Conservation (phyloP, 352 stramenopile genomes). For the Pythium monospermum region DNA sequence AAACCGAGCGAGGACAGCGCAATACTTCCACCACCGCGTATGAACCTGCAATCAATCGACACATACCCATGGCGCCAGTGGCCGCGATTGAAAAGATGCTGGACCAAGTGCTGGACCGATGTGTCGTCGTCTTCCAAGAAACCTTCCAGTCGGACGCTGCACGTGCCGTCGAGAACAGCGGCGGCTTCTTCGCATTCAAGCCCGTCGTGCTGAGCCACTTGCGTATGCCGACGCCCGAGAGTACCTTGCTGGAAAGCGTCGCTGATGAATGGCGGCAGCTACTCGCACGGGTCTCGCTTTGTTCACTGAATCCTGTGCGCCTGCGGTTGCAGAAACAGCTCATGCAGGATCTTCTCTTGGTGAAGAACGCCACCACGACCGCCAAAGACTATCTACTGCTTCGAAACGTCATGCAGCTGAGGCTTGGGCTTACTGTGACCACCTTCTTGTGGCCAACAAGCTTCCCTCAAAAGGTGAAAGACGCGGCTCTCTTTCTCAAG, state of each 20-base stretch:
- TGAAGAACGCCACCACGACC: slow-evolving; percentile 2
- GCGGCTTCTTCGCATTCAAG: slow-evolving; percentile 58
- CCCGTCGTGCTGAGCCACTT: slow-evolving; percentile 3
- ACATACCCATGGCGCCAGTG: too few species aligned
- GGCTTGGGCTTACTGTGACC: slow-evolving; percentile 28
- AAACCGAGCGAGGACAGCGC: too few species aligned
- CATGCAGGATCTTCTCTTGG: slow-evolving; percentile 1
- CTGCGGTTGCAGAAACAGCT: slow-evolving; percentile 40
- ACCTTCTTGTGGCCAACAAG: slow-evolving; percentile 9
- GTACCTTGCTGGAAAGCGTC: slow-evolving; percentile 17
- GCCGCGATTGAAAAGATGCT: slow-evolving; percentile 16
- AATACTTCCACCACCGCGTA: too few species aligned
- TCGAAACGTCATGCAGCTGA: slow-evolving; percentile 33
- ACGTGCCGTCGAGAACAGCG: slow-evolving; percentile 22
- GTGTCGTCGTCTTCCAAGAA: slow-evolving; percentile 45
- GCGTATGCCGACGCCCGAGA: slow-evolving; percentile 3
- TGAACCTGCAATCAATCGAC: too few species aligned
- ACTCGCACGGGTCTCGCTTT: slow-evolving; percentile 19
- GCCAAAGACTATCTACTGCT: slow-evolving; percentile 35
- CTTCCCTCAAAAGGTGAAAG: slow-evolving; percentile 22
- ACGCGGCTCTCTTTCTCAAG: slow-evolving; percentile 41
- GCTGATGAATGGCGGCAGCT: slow-evolving; percentile 24
- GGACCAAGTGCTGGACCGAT: slow-evolving; percentile 30
- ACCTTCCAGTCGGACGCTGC: slow-evolving; percentile 34
- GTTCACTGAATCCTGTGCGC: slow-evolving; percentile 22